Evolutionary conservation across 129 eudicot species (phyloP).

Genomic region (Rutidosis leptorrhynchoides): DNA sequence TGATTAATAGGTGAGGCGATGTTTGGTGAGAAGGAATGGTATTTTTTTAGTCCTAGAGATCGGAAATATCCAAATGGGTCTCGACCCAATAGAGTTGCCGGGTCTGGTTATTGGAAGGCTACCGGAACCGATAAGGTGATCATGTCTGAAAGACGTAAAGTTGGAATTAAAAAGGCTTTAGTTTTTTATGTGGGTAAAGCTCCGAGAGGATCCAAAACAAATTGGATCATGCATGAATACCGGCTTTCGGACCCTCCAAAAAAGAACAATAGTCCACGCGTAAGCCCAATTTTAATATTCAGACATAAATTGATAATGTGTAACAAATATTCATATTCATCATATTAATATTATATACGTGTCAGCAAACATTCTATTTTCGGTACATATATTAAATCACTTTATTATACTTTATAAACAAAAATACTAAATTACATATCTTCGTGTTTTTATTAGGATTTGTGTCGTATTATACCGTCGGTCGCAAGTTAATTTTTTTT

Average conservation of each 20-base stretch:
- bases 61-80: constrained; percentile 92
- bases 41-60: constrained; percentile 88
- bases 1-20: constrained; percentile 57
- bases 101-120: constrained; percentile 96
- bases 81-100: constrained; percentile 80
- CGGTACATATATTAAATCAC: too few relatives aligned
- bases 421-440: too few relatives aligned
- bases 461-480: too few relatives aligned
- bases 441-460: too few relatives aligned
- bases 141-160: constrained; percentile 56
- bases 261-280: constrained; percentile 48
- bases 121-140: constrained; percentile 92
- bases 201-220: constrained; percentile 81
- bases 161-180: constrained; percentile 84
- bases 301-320: too few relatives aligned
- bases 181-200: constrained; percentile 90
- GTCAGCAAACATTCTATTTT: too few relatives aligned
- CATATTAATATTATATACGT: too few relatives aligned
- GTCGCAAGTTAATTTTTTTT: too few relatives aligned
- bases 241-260: constrained; percentile 59
- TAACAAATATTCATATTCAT: too few relatives aligned
- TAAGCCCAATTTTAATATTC: too few relatives aligned
- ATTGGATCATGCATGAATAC: constrained; percentile 98
- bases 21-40: constrained; percentile 96
- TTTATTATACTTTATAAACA: too few relatives aligned